Evolutionary conservation across 179 eudicot species (phyloP).

Genomic region (Silene noctiflora): DNA sequence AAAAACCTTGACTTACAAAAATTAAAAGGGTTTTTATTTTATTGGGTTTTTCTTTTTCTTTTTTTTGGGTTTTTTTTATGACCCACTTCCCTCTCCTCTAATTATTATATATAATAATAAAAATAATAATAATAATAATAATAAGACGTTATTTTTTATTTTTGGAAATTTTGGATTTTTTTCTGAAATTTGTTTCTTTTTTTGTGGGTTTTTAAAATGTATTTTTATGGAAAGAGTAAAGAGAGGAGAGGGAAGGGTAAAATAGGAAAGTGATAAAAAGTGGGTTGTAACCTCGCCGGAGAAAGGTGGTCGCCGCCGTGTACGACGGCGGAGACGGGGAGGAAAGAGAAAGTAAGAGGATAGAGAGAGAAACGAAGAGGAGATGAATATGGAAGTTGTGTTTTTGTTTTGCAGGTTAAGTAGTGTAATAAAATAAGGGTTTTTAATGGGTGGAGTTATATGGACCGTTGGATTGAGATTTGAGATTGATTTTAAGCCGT

Average conservation of each 20-base stretch:
- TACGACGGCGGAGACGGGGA: constrained; percentile 31
- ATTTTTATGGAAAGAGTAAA: background rate
- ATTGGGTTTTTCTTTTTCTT: constrained; percentile 13
- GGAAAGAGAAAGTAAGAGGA: constrained; percentile 16
- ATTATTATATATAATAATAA: constrained; percentile 25
- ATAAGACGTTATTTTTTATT: background rate
- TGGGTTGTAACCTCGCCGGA: constrained; percentile 35
- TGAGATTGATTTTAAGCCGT: constrained; percentile 1
- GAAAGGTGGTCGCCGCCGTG: constrained; percentile 43
- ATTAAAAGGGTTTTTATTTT: constrained; percentile 17
- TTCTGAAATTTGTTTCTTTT: constrained; percentile 13
- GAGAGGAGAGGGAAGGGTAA: constrained; percentile 69
- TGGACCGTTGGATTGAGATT: constrained; percentile 17
- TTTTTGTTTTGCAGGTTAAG: background rate
- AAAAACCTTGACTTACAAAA: background rate
- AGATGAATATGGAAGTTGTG: background rate
- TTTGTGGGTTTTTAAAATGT: constrained; percentile 18
- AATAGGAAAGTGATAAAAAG: constrained; percentile 2
- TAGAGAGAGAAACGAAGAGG: constrained; percentile 15
- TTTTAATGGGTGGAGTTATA: background rate
- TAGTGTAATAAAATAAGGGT: background rate
- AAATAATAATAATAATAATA: background rate
- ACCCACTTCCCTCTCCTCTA: constrained; percentile 59
- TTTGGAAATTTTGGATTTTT: background rate
- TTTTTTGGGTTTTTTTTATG: constrained; percentile 16